Evolutionary conservation across 2,329 filamentous ascomycete species (phyloP), one percentile per base, ranked within the genome.

Genomic region (Cordyceps javanica): DNA sequence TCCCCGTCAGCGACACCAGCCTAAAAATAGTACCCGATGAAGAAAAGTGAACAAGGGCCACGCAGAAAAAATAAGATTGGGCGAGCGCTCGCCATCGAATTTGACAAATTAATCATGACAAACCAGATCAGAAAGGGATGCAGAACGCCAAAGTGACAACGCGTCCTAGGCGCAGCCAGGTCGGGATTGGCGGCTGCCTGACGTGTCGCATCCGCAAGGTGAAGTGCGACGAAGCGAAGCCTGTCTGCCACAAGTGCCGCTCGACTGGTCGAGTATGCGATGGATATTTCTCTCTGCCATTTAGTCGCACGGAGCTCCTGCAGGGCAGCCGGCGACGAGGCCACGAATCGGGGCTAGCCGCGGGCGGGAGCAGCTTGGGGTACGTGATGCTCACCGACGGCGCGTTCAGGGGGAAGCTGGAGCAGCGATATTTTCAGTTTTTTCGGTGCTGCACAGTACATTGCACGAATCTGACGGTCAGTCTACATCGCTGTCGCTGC

Each of bases 141-240:
- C 36, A 25, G 19, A 23, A 42, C 13, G 25, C 36, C 26, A 14
- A 3, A 44, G 39, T 16, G 28, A 36, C 52, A 14, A 36, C 39
- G 41, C 39, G 26, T 23, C 39, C 52, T 23, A 19, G 21, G 30
- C 21, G 30, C 39, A 26, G 51, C 39, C 38, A 44, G 10, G 39
- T 45, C 51, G 39, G 39, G 39, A 45, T 21, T 19, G 16, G 19
- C 9, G 48, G 48, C 23, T 58, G 49, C 39, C 34, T 54, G 48
- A 54, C 49, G 28, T 58, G 49, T 53, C 48, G 48, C 48, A 53
- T 41, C 23, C 48, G 49, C 39, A 58, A 53, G 49, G 41, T 58
- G 41, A 58, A 58, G 19, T 45, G 51, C 51, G 39, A 54, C 28
- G 51, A 45, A 39, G 51, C 39, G 39, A 54, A 36, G 39, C 39